Conservation (phyloP, 2,329 filamentous ascomycete genomes). For the Lecanoromycetidae sp. region DNA sequence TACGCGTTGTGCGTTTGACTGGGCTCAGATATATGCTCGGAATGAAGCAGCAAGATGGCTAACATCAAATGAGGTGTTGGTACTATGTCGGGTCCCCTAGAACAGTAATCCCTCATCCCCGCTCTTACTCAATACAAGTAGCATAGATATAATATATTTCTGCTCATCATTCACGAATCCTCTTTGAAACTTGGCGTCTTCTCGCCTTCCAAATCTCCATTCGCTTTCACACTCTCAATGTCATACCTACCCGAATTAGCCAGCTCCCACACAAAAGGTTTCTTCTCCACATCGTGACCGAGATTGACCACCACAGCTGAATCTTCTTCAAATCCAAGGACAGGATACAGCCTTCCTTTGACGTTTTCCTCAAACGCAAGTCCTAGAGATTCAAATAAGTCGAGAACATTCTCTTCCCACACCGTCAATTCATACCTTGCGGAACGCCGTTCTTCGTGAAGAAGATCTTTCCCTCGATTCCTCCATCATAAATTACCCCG, state of each 20-base stretch:
- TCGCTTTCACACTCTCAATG: conserved; percentile 60
- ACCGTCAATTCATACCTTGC: not conserved
- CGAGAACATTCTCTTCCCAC: not conserved
- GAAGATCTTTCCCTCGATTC: conserved; percentile 7
- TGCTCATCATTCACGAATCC: no score
- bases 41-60: no score
- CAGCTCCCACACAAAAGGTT: conserved; percentile 8
- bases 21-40: no score
- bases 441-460: conserved; percentile 6
- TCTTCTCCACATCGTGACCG: not conserved
- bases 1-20: no score
- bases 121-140: no score
- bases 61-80: no score
- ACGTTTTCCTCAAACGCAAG: not conserved
- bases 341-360: not conserved
- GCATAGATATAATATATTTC: no score
- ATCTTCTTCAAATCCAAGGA: not conserved
- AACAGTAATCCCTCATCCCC: no score
- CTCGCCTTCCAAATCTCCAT: no score
- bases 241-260: conserved; percentile 34
- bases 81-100: no score
- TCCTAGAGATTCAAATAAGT: no score
- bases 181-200: no score
- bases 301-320: not conserved
- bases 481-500: conserved; percentile 3